Evolutionary conservation across 768 basidiomycete genomes (phyloP).

Genomic region (Russula sp.): DNA sequence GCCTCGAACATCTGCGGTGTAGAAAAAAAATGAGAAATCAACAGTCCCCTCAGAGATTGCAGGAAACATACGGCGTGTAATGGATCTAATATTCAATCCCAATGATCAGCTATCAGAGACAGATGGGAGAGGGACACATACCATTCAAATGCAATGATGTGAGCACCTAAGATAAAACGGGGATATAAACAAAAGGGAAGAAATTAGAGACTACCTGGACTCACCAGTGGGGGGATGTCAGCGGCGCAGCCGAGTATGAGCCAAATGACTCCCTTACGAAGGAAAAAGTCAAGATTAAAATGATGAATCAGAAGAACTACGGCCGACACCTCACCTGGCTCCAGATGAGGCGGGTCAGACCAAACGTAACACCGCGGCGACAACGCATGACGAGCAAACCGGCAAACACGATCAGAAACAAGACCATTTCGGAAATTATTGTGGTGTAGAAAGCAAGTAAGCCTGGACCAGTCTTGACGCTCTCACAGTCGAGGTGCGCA

Average conservation of each 20-base stretch:
- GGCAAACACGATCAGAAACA: constrained; percentile 10
- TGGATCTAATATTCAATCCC: neutral
- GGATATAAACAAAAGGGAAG: neutral
- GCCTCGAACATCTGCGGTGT: neutral
- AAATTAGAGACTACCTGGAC: neutral
- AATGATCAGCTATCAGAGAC: neutral
- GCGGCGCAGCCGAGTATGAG: neutral
- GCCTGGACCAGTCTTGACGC: neutral
- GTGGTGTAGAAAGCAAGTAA: neutral
- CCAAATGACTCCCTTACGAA: neutral
- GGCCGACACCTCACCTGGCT: neutral
- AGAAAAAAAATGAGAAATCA: neutral
- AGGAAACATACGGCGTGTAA: neutral
- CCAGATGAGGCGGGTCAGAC: neutral
- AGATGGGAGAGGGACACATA: neutral
- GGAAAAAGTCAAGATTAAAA: neutral
- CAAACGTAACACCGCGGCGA: neutral
- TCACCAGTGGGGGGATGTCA: neutral
- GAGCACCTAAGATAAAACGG: neutral
- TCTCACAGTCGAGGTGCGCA: neutral
- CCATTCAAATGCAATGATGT: neutral
- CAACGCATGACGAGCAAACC: constrained; percentile 1
- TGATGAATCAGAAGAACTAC: neutral
- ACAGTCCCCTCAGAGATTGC: neutral
- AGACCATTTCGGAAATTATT: neutral